Conservation (phyloP, 2,329 filamentous ascomycete genomes). For the Aureobasidium sp. region DNA sequence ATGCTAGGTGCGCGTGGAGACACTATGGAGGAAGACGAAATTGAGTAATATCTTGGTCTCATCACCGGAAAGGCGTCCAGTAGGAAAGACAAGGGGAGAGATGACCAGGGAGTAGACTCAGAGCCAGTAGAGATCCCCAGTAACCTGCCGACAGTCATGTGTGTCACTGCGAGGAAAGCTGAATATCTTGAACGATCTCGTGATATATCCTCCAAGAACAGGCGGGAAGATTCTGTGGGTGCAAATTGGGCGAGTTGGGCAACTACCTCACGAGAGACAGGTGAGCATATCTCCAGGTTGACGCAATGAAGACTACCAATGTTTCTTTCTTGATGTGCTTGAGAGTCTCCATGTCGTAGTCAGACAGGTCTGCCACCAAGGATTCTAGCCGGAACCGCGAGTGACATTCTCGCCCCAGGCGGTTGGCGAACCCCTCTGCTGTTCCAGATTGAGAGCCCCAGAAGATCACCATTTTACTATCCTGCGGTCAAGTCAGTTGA, state of each 20-base stretch:
- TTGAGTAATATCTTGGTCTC: not conserved
- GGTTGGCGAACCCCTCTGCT: slow-evolving; percentile 35
- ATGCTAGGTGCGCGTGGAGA: not conserved
- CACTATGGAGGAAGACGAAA: not conserved
- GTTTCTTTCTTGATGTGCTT: slow-evolving; percentile 13
- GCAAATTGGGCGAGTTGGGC: slow-evolving; percentile 32
- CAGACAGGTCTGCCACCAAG: slow-evolving; percentile 37
- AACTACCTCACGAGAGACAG: slow-evolving; percentile 32
- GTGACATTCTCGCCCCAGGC: slow-evolving; percentile 31
- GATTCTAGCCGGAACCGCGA: slow-evolving; percentile 33
- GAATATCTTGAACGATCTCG: not conserved
- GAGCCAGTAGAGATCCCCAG: not conserved
- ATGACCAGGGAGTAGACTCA: not conserved
- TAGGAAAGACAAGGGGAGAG: not conserved
- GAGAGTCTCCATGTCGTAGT: slow-evolving; percentile 31
- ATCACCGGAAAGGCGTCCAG: not conserved
- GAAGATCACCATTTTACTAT: slow-evolving; percentile 32
- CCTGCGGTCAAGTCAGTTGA: not conserved
- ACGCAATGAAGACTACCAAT: slow-evolving; percentile 20
- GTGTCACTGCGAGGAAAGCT: not conserved
- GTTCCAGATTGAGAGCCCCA: slow-evolving; percentile 43
- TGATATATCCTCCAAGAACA: not conserved
- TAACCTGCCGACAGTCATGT: not conserved
- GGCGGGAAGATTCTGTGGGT: slow-evolving; percentile 22
- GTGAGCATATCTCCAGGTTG: slow-evolving; percentile 36